phyloP scores from a whole-genome alignment of 352 stramenopile species.

The Pythium aristosporum region DNA sequence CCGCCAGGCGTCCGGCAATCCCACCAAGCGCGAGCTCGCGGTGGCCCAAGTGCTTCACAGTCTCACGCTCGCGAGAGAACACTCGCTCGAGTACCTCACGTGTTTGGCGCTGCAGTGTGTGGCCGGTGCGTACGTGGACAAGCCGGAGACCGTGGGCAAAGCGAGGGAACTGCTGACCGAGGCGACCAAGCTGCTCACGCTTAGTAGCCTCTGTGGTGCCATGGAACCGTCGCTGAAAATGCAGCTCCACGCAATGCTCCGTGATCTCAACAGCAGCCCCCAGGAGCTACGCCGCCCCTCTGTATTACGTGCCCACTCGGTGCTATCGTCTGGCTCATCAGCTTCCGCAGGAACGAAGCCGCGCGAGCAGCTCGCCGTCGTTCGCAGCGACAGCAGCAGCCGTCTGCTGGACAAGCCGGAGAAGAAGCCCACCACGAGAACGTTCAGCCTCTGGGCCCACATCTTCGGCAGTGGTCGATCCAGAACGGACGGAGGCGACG shows the following conservation, averaged over 20 bases:
- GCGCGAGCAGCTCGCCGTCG: neutral
- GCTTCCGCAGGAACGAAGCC: neutral
- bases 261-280: constrained; percentile 1
- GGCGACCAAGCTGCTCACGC: constrained; percentile 32
- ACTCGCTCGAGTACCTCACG: constrained; percentile 35
- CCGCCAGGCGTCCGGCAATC: constrained; percentile 6
- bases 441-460: constrained; percentile 23
- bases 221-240: constrained; percentile 41
- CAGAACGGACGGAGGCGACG: neutral
- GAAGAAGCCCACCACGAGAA: neutral
- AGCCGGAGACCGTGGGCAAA: neutral
- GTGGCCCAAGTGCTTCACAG: constrained; percentile 34
- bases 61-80: constrained; percentile 33
- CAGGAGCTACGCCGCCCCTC: constrained; percentile 1
- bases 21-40: constrained; percentile 25
- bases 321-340: neutral
- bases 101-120: constrained; percentile 40
- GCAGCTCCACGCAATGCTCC: constrained; percentile 46
- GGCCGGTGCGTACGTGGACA: neutral
- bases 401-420: constrained; percentile 23
- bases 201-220: constrained; percentile 11
- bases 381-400: constrained; percentile 21
- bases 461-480: constrained; percentile 11
- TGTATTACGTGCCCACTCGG: constrained; percentile 17
- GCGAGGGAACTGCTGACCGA: constrained; percentile 27